Evolutionary conservation across 2,329 filamentous ascomycete genomes (phyloP).

Genomic region (Aspergillus proliferans): DNA sequence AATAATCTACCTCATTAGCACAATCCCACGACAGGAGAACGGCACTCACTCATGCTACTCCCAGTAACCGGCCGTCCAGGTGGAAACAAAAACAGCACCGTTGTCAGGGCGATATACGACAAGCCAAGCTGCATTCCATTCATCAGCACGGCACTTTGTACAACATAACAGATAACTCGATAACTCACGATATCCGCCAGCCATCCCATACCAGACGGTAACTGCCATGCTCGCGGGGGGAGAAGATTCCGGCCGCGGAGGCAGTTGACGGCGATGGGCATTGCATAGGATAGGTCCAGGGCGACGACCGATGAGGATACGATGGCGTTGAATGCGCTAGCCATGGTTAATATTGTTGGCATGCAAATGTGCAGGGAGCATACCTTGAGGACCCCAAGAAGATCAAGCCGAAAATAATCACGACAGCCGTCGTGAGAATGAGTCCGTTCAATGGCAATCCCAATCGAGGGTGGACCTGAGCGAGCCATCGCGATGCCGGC

Average conservation of each 20-base stretch:
- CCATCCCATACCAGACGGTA: conserved; percentile 54
- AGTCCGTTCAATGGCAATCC: conserved; percentile 62
- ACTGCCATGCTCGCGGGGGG: conserved; percentile 53
- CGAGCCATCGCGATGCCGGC: conserved; percentile 54
- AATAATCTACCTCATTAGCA: conserved; percentile 25
- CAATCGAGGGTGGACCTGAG: conserved; percentile 54
- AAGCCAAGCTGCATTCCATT: conserved; percentile 46
- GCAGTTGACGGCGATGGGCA: conserved; percentile 64
- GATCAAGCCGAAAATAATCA: conserved; percentile 63
- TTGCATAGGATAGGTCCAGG: conserved; percentile 65
- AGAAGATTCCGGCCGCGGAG: conserved; percentile 59
- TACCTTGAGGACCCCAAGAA: conserved; percentile 55
- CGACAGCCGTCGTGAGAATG: conserved; percentile 52
- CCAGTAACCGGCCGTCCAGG: conserved; percentile 58
- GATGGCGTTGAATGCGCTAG: conserved; percentile 63
- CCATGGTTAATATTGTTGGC: accelerated
- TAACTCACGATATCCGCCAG: conserved; percentile 47
- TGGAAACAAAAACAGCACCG: conserved; percentile 68
- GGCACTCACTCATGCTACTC: conserved; percentile 59
- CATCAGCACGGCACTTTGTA: conserved; percentile 2
- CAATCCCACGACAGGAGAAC: neutral
- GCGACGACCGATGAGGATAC: conserved; percentile 65
- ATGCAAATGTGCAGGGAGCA: conserved; percentile 1
- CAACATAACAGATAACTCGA: neutral
- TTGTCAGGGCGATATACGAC: conserved; percentile 60